Evolutionary conservation across 2,329 filamentous ascomycete genomes (phyloP).

Genomic region (Kalmusia sp.): DNA sequence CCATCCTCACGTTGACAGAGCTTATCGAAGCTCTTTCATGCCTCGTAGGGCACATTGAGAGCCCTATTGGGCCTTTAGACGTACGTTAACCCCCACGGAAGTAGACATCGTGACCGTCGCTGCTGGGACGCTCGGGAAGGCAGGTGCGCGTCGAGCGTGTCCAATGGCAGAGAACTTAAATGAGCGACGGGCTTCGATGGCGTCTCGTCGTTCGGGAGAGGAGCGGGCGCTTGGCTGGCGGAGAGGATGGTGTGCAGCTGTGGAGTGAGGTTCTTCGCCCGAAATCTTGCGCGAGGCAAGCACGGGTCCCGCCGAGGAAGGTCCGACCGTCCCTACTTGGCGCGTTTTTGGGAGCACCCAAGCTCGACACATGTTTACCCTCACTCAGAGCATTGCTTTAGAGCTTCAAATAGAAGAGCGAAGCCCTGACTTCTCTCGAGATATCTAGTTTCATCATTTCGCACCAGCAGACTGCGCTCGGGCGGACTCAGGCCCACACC

Average conservation of each 20-base stretch:
- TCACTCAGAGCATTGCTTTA: no score
- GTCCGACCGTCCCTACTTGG: constrained; percentile 33
- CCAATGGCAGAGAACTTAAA: constrained; percentile 39
- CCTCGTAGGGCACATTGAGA: neutral
- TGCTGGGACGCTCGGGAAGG: constrained; percentile 30
- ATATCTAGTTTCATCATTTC: no score
- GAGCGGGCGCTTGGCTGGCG: constrained; percentile 23
- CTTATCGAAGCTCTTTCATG: constrained; percentile 4
- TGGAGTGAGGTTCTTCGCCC: constrained; percentile 38
- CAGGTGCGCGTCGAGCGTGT: constrained; percentile 22
- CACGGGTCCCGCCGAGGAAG: constrained; percentile 19
- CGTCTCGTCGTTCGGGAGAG: constrained; percentile 29
- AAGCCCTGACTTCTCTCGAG: no score
- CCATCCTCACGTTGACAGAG: constrained; percentile 7
- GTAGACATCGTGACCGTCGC: constrained; percentile 47
- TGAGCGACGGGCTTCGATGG: constrained; percentile 28
- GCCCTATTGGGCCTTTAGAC: constrained; percentile 29
- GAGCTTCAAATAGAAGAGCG: no score
- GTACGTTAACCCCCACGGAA: constrained; percentile 62
- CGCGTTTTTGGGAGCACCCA: constrained; percentile 23
- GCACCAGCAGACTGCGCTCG: neutral
- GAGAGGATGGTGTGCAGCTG: constrained; percentile 27
- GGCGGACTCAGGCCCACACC: neutral
- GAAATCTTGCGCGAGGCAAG: constrained; percentile 24
- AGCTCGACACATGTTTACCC: neutral